These are phyloP conservation scores for Schrenkiella parvula DNA, from an alignment of 345 rosid species.

Conservation along the genomic window DNA sequence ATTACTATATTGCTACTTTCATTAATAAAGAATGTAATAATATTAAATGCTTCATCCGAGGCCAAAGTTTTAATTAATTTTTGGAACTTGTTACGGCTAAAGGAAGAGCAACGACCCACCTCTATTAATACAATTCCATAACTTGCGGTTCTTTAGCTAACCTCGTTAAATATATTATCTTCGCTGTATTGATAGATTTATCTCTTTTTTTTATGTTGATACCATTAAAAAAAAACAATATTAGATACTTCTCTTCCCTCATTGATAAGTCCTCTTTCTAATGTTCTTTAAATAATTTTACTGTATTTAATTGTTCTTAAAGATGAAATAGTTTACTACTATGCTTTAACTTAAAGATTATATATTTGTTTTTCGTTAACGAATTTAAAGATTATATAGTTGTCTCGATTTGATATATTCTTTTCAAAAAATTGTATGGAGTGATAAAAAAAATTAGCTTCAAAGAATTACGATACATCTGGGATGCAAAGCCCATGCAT, in stretches of 20 bases:
- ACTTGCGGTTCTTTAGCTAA: not conserved
- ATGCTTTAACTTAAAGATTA: not conserved
- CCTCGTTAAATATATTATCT: not conserved
- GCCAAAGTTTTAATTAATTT: not conserved
- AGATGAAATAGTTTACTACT: not conserved
- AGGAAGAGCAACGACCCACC: not conserved
- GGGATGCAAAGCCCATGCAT: not conserved
- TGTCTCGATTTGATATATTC: not conserved
- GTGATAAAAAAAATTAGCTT: not conserved
- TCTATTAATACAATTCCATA: not conserved
- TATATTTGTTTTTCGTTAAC: not conserved
- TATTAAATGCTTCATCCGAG: not conserved
- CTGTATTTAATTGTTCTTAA: not conserved
- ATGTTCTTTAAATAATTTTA: not conserved
- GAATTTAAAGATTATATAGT: too few relatives aligned
- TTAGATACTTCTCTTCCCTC: not conserved
- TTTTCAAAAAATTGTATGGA: not conserved
- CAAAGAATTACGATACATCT: not conserved
- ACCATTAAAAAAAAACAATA: too few relatives aligned
- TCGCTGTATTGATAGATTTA: not conserved
- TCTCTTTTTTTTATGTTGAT: not conserved
- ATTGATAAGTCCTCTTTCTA: not conserved
- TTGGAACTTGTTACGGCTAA: not conserved
- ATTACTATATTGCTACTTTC: not conserved
- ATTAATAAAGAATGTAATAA: not conserved